These are phyloP conservation scores for Ustilago xerochloae DNA, from an alignment of 1,284 basidiomycete species.

Conservation along the genomic window DNA sequence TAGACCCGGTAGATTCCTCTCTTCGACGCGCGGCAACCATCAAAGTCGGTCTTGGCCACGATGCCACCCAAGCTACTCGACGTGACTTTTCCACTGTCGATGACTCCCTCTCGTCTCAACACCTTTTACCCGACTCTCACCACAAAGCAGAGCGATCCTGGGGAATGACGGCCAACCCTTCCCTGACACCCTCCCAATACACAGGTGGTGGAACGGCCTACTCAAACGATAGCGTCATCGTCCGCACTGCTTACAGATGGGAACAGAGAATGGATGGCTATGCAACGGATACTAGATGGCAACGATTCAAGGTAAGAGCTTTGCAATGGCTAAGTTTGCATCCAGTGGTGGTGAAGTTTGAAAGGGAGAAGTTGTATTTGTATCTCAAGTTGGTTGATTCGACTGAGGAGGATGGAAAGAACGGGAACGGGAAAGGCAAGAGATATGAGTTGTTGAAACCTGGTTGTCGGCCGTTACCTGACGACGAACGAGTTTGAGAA, in stretches of 20 bases:
- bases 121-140: not conserved
- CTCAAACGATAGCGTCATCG: constrained; percentile 71
- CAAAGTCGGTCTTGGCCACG: constrained; percentile 72
- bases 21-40: constrained; percentile 34
- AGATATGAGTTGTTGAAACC: constrained; percentile 38
- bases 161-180: constrained; percentile 70
- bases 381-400: constrained; percentile 37
- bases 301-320: constrained; percentile 24
- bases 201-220: constrained; percentile 80
- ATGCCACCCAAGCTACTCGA: constrained; percentile 74
- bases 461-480: not conserved
- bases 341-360: constrained; percentile 39
- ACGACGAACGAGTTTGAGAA: not conserved
- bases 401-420: not conserved
- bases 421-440: not conserved
- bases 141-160: constrained; percentile 71
- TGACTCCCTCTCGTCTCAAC: constrained; percentile 55
- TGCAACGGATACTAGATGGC: constrained; percentile 26
- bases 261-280: constrained; percentile 43
- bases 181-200: constrained; percentile 65
- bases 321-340: constrained; percentile 49
- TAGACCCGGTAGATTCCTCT: constrained; percentile 38
- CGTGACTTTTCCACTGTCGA: constrained; percentile 75
- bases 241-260: constrained; percentile 50
- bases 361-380: constrained; percentile 43